Base-by-base conservation (phyloP, 176 grass and related monocot species). In the Alopecurus myosuroides region DNA sequence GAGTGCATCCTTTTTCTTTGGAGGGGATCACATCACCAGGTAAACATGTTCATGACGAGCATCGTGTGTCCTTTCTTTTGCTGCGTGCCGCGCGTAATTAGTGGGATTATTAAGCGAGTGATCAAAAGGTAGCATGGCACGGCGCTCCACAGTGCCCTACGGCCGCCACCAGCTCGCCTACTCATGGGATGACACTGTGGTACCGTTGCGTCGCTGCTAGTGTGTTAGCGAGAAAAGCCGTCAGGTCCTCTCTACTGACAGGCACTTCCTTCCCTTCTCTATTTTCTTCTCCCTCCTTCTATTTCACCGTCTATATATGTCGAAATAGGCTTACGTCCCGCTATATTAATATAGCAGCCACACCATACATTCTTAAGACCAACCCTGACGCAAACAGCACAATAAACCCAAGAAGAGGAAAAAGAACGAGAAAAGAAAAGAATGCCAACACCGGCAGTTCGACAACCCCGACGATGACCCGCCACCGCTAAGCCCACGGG, bases 171-270 rank as follows among this genome's bases (percentile, higher is more conserved):
- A n/a, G 36, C 49, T 51, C 22, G 80, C 82, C 82, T 50, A 42
- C 82, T 76, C 25, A 78, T 81, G 78, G 56, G 28, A 85, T 63
- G n/a, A n/a, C n/a, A n/a, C n/a, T 70, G 83, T 53, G 71, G 88
- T 71, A 82, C 62, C 40, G 20, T 58, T 77, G 82, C 85, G 23
- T 8, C 62, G 86, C 81, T 62, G 77, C 31, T 81, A n/a, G 65
- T 25, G 65, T 25, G 52, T 9, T 11, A 57, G 30, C 19, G 11
- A 44, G 12, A 57, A 72, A 81, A 89, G 18, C 2, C 2, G 10
- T 2, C 1, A 25, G 15, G 46, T 13, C 36, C 36, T 48, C 26
- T 44, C 29, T 40, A 26, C 11, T 50, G 74, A 75, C 51, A 33
- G n/a, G 28, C 68, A 67, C 87, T 66, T 25, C 19, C 36, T 35